These are phyloP conservation scores for Angomonas deanei DNA, from an alignment of 208 protist species.

Conservation along the genomic window DNA sequence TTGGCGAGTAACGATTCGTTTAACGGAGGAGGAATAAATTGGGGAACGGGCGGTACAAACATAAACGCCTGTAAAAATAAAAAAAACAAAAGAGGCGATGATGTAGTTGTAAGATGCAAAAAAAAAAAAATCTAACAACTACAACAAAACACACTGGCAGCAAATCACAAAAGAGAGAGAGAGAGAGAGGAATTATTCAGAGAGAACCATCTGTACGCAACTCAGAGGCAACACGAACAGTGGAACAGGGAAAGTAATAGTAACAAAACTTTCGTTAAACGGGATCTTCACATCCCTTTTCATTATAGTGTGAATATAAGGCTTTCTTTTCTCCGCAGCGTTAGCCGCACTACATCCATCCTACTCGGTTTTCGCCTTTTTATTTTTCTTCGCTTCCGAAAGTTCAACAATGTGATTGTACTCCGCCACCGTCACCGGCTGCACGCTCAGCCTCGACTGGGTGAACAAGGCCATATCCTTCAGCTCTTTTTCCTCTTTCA, in stretches of 20 bases:
- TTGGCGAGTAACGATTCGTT: background rate
- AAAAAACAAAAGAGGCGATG: background rate
- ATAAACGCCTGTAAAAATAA: background rate
- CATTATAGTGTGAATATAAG: too few relatives aligned
- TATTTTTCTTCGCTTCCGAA: background rate
- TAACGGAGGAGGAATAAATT: background rate
- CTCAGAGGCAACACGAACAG: too few relatives aligned
- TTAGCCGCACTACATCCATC: too few relatives aligned
- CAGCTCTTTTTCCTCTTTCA: slow-evolving; percentile 51
- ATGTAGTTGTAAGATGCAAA: background rate
- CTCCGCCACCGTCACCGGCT: slow-evolving; percentile 48
- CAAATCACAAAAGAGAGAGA: too few relatives aligned
- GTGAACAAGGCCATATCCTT: slow-evolving; percentile 66
- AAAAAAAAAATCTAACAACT: background rate
- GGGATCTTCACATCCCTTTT: background rate
- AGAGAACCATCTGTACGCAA: too few relatives aligned
- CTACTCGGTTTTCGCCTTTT: slow-evolving; percentile 5
- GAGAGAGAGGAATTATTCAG: too few relatives aligned
- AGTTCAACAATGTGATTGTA: slow-evolving; percentile 60
- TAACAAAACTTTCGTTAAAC: too few relatives aligned
- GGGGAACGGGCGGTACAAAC: background rate
- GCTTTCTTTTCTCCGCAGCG: too few relatives aligned
- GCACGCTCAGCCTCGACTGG: slow-evolving; percentile 66
- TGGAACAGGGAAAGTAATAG: too few relatives aligned
- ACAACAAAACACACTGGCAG: too few relatives aligned